Evolutionary conservation across 768 basidiomycete genomes (phyloP), one percentile per base, ranked within the genome.

Genomic region (Suillus subalutaceus): DNA sequence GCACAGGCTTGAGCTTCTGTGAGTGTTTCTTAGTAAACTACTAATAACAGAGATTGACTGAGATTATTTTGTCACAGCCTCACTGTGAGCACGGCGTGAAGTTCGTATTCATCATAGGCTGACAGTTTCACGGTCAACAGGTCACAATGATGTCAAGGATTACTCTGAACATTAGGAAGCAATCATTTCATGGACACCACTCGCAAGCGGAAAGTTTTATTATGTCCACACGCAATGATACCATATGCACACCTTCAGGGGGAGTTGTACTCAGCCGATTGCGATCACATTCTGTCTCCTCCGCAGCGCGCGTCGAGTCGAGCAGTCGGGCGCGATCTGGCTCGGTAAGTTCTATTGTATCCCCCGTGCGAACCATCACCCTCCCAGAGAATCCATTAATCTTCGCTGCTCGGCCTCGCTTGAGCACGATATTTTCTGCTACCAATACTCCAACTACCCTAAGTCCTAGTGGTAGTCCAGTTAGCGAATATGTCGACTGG

Each of bases 81-180:
- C 15, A 68, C 64, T 32, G 64, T 76, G 52, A 23, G 74, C 55
- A 30, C 52, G 56, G 30, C 37, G 53, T 23, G 30, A 62, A 15
- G 23, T 16, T 12, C n/a, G 16, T 9, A 35, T 6, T 41, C 0
- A 4, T 48, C 48, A 43, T 46, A 41, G 65, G 30, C 38, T 63
- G 50, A 38, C 7, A 40, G 8, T 41, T 59, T 44, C 44, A 23
- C 15, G 23, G 15, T 66, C 23, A 72, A 37, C 71, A 84, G 75
- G 86, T 90, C 13, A 80, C 86, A 0, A 90, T 89, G 86, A 88
- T 89, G 83, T 89, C 87, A 4, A 83, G 89, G 9, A 89, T 90
- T 59, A 89, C 88, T 1, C 81, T 90, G 32, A 86, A 84, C 72
- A 79, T 90, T 12, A 85, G 78, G 74, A 85, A 83, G 73, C 77